Evolutionary conservation across 352 stramenopile genomes (phyloP).

Genomic region (Pythium oligandrum): DNA sequence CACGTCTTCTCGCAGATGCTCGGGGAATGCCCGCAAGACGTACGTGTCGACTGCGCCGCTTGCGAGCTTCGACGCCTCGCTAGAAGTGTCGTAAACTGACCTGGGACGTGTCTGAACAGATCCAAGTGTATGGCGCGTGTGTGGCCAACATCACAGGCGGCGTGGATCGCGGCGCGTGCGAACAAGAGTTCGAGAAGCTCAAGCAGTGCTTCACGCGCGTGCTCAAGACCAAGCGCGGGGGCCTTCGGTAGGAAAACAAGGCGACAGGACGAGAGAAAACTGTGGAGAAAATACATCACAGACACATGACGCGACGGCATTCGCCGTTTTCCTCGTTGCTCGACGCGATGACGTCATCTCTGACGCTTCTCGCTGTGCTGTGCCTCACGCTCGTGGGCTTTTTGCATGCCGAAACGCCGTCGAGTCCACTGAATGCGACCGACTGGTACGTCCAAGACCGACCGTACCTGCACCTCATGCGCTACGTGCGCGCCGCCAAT

Average conservation of each 20-base stretch:
- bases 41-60: slow-evolving; percentile 15
- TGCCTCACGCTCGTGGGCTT: too few species aligned
- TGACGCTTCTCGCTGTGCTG: too few species aligned
- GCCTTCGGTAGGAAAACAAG: background rate
- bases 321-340: too few species aligned
- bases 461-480: slow-evolving; percentile 31
- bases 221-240: slow-evolving; percentile 21
- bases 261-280: background rate
- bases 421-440: too few species aligned
- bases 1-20: slow-evolving; percentile 71
- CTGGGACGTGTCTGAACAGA: slow-evolving; percentile 20
- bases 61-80: background rate
- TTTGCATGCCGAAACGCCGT: too few species aligned
- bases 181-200: slow-evolving; percentile 72
- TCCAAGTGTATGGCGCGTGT: slow-evolving; percentile 78
- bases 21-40: slow-evolving; percentile 52
- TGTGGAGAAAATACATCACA: slow-evolving; percentile 5
- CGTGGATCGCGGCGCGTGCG: slow-evolving; percentile 46
- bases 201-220: slow-evolving; percentile 57
- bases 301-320: background rate
- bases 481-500: slow-evolving; percentile 34
- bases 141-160: slow-evolving; percentile 58
- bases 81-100: background rate
- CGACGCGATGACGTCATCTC: too few species aligned
- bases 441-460: slow-evolving; percentile 42